Evolutionary conservation across 257 asterid species (phyloP), one percentile per base, ranked within the genome.

Genomic region (Solanum verrucosum): DNA sequence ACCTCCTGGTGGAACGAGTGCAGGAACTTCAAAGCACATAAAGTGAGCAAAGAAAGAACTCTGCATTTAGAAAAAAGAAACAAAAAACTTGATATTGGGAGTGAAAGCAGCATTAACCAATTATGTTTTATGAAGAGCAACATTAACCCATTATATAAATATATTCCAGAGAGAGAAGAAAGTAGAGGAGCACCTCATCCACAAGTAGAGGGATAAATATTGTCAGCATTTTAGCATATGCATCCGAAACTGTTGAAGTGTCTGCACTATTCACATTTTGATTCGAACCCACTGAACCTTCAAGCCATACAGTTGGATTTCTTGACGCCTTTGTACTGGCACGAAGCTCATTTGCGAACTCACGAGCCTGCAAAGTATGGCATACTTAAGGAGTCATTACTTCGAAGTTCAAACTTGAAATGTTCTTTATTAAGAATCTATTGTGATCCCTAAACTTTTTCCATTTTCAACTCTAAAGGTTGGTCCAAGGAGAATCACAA

Each of bases 341-440:
- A 89, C 99, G 99, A 67, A 97, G 99, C 92, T 97, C 99, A 90
- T 94, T 96, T 73, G 99, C 98, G 87, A 97, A 96, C 88, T 97
- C 99, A 87, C 98, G 99, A 88, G 99, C 99, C 99, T 97, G 95
- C 59, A 79, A 88, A 49, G 44, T 82, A 82, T 49, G 85, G 70
- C 70, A 49, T 63, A 49, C 70, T 46, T 82, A 31, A 71, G 77
- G 89, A 72, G 20, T 7, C 31, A 49, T 49, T 31, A 82, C 70
- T 82, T 82, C 56, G 6, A 29, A 82, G 46, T 42, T 42, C 14
- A 42, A 42, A 42, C 70, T 82, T 49, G 70, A 49, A 82, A 49
- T 82, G 44, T 82, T 49, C 70, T 81, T 81, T 20, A 81, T 46
- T n/a, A 81, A 46, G 85, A 65, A 81, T 46, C 23, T 81, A 52